Base-by-base conservation (phyloP, 164 flowering plant genomes). In the Magnolia sinica region DNA sequence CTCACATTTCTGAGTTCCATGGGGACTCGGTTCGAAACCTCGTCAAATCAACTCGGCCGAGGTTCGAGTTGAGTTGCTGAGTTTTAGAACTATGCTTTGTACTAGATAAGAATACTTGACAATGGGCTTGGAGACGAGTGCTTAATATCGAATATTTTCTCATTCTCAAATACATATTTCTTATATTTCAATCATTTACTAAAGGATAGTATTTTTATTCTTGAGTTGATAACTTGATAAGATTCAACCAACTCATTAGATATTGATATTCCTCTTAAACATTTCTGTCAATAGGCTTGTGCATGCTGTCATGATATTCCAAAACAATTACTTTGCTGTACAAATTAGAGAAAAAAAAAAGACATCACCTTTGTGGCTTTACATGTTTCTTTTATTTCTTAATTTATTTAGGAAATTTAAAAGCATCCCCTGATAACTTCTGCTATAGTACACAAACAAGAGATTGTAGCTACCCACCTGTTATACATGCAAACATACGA, bases 401-500 rank as follows among this genome's bases (percentile, higher is more conserved):
- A 55, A 11, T 11, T 11, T 55, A 55, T 8, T 16, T 3, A 55
- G 11, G 61, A 16, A 55, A 55, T 55, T 55, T 16, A 55, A 1
- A 55, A 55, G 61, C 61, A 55, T 55, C 18, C 61, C 61, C 10
- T 55, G 16, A 55, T 14, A 55, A 55, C 61, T 55, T 55, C 49
- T 68, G 16, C 71, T 68, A 68, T 31, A 19, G 18, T 31, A 68
- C 71, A 29, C 37, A 29, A 24, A 31, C n/a, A 31, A 29, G 18
- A 29, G 50, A 27, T 10, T 29, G 1, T 55, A 8, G 61, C 19
- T 68, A 68, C 71, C 1, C 75, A 45, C 76, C 76, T n/a, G 4
- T 64, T 37, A 76, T 23, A 29, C 78, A 76, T 16, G 78, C 20
- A 67, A 76, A 69, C 45, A 76, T 11, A 7, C 78, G 78, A 10